phyloP scores from a whole-genome alignment of 2,329 filamentous ascomycete species.

The Hymenoscyphus linearis region DNA sequence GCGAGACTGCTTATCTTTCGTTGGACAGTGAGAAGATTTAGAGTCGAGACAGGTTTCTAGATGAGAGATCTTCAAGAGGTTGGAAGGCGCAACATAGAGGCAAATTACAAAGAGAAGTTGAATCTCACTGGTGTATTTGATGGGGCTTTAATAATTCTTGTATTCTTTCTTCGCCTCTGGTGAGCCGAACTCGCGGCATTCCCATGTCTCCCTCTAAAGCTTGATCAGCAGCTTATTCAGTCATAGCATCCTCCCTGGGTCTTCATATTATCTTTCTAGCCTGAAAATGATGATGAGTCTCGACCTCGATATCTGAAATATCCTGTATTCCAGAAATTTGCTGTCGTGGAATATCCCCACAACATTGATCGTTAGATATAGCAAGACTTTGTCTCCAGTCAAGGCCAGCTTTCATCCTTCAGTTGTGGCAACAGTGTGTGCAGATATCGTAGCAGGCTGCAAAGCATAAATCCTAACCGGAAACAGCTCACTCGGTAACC shows the following conservation, averaged over 20 bases:
- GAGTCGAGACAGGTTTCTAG: background rate
- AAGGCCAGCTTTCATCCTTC: background rate
- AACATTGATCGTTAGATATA: background rate
- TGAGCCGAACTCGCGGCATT: background rate
- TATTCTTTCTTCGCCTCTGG: background rate
- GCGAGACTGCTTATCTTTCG: conserved; percentile 24
- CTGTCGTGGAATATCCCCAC: background rate
- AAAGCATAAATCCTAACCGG: conserved; percentile 77
- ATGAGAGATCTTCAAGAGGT: background rate
- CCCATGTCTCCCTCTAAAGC: background rate
- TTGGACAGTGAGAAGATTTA: conserved; percentile 22
- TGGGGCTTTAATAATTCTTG: background rate
- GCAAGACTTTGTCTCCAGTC: background rate
- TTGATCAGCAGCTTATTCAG: background rate
- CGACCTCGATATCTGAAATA: background rate
- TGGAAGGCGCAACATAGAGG: background rate
- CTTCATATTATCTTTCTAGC: background rate
- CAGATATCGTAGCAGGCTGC: conserved; percentile 11
- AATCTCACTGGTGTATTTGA: background rate
- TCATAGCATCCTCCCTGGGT: background rate
- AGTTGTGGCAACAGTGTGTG: background rate
- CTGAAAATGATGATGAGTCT: background rate
- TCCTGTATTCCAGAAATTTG: background rate
- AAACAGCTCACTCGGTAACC: conserved; percentile 57
- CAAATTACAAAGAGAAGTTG: background rate